Conservation (phyloP, 352 stramenopile species). For the Phytophthora litchii region DNA sequence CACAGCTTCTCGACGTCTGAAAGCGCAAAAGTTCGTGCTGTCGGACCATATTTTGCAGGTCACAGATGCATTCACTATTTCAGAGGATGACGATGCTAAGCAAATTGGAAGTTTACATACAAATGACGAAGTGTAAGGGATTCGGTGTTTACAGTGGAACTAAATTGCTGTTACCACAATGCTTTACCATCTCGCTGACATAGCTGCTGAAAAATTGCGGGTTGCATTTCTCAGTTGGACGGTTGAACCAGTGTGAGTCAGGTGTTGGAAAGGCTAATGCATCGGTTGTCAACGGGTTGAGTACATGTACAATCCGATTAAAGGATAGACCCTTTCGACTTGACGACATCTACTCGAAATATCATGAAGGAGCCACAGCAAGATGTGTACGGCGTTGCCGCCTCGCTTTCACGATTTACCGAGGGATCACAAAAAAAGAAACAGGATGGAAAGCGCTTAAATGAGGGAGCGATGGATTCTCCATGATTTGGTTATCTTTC, state of each 20-base stretch:
- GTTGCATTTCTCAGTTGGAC: background rate
- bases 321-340: slow-evolving; percentile 12
- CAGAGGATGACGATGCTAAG: background rate
- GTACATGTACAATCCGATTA: slow-evolving; percentile 2
- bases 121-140: too few species aligned
- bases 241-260: slow-evolving; percentile 16
- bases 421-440: background rate
- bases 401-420: slow-evolving; percentile 1
- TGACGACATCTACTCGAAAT: slow-evolving; percentile 17
- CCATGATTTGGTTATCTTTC: too few species aligned
- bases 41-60: background rate
- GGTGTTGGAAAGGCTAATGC: slow-evolving; percentile 14
- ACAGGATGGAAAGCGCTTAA: background rate
- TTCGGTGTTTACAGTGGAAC: too few species aligned
- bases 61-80: background rate
- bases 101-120: too few species aligned
- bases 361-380: slow-evolving; percentile 18
- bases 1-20: background rate
- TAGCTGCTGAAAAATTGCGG: background rate
- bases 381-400: slow-evolving; percentile 12
- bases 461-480: too few species aligned
- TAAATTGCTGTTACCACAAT: too few species aligned
- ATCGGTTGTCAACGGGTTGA: slow-evolving; percentile 2
- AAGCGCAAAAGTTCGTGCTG: background rate
- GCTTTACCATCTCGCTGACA: too few species aligned